A percentile compares a stretch with the other conserved stretches of the same genome.
phyloP scores from a whole-genome alignment of 805 yeast species.

The Wickerhamomyces subpelliculosus region DNA sequence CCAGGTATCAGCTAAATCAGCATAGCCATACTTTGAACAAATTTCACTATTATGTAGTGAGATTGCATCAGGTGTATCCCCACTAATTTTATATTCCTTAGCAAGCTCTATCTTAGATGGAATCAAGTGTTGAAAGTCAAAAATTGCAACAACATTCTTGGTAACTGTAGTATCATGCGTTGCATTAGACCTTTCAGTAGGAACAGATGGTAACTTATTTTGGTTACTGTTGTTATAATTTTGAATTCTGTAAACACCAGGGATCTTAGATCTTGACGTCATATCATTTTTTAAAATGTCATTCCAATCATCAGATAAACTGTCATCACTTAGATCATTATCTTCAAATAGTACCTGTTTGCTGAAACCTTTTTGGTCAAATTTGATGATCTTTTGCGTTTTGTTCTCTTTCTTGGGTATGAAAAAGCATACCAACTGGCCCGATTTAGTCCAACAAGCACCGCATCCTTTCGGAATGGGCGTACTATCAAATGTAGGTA shows the following conservation, averaged over 20 bases:
- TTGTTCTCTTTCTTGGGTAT: conserved; percentile 44
- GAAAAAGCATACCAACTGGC: conserved; percentile 78
- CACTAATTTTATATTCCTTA: conserved; percentile 54
- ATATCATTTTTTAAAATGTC: conserved; percentile 54
- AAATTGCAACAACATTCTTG: conserved; percentile 52
- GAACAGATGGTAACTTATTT: conserved; percentile 1
- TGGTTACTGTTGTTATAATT: conserved; percentile 5
- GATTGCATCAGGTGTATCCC: conserved; percentile 54
- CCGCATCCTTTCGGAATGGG: conserved; percentile 95
- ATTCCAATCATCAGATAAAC: conserved; percentile 64
- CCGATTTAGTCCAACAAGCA: conserved; percentile 77
- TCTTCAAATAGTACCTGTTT: conserved; percentile 17
- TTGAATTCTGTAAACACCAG: conserved; percentile 31
- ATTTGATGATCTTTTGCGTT: conserved; percentile 36
- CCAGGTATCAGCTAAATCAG: conserved; percentile 74
- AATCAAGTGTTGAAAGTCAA: conserved; percentile 61
- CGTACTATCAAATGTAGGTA: conserved; percentile 58
- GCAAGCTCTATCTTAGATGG: conserved; percentile 75
- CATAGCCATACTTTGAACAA: conserved; percentile 55
- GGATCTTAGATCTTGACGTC: conserved; percentile 39
- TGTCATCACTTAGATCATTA: conserved; percentile 39
- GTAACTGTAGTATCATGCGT: conserved; percentile 10
- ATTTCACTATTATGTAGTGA: conserved; percentile 67
- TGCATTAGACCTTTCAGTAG: conserved; percentile 18
- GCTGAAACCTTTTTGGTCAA: conserved; percentile 51